A percentile compares a stretch with the other conserved stretches of the same genome.
phyloP scores from a whole-genome alignment of 2,329 filamentous ascomycete species.

The Fusarium coicis region DNA sequence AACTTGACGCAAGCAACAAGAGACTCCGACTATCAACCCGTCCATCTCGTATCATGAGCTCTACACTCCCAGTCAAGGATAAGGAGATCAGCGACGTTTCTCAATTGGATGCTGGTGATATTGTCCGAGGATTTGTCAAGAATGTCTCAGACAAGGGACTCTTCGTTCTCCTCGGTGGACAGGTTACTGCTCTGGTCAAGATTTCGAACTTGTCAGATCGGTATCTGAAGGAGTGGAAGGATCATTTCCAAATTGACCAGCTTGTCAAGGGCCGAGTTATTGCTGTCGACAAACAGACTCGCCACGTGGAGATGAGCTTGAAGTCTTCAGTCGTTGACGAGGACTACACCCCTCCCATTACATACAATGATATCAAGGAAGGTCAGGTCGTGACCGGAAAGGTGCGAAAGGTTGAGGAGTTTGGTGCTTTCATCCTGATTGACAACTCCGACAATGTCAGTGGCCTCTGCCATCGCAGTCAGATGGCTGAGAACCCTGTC shows the following conservation, averaged over 20 bases:
- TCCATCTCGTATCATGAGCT: conserved; percentile 89
- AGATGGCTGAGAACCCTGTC: conserved; percentile 87
- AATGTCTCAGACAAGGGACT: conserved; percentile 89
- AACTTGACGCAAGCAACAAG: conserved; percentile 86
- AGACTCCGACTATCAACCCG: conserved; percentile 82
- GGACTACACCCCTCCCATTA: conserved; percentile 78
- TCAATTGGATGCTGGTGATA: conserved; percentile 80
- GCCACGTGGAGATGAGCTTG: conserved; percentile 85
- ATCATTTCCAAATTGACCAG: conserved; percentile 86
- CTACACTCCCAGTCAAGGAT: conserved; percentile 82
- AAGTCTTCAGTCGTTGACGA: conserved; percentile 87
- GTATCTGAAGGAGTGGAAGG: conserved; percentile 96
- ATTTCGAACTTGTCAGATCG: conserved; percentile 90
- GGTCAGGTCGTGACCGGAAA: conserved; percentile 90
- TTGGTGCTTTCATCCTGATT: conserved; percentile 92
- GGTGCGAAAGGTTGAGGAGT: conserved; percentile 92
- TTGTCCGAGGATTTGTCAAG: conserved; percentile 92
- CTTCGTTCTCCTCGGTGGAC: conserved; percentile 84
- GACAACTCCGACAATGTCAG: conserved; percentile 90
- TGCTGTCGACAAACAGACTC: conserved; percentile 72
- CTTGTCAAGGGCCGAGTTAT: conserved; percentile 89
- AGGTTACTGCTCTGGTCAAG: conserved; percentile 83
- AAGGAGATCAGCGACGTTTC: conserved; percentile 76
- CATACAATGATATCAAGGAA: conserved; percentile 78
- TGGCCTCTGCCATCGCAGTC: conserved; percentile 89